Evolutionary conservation across 805 yeast genomes (phyloP).

Genomic region (Ogataea minuta): DNA sequence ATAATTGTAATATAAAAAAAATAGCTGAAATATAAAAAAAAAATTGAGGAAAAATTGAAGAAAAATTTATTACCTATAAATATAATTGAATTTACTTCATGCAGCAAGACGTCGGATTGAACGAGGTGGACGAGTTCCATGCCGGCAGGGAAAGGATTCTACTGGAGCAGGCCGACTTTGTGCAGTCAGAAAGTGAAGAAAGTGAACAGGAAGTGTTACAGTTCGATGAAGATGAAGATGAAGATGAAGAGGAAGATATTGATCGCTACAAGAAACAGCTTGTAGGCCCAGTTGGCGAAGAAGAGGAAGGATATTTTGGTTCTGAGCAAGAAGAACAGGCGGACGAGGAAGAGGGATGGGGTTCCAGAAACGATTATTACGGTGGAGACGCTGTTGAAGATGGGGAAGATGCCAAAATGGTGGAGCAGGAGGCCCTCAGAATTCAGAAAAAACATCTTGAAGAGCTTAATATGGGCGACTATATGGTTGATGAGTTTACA

Average conservation of each 20-base stretch:
- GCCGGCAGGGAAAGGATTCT: conserved; percentile 56
- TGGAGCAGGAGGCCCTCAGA: conserved; percentile 85
- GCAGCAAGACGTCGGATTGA: conserved; percentile 45
- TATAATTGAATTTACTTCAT: neutral
- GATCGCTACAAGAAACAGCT: conserved; percentile 35
- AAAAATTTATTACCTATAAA: conserved; percentile 4
- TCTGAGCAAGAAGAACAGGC: conserved; percentile 36
- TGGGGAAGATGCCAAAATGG: conserved; percentile 70
- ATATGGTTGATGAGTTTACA: conserved; percentile 70
- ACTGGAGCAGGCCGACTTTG: conserved; percentile 54
- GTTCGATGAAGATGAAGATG: conserved; percentile 45
- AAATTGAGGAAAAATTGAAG: conserved; percentile 11
- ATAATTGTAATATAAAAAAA: neutral
- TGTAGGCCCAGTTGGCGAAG: conserved; percentile 46
- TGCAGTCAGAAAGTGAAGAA: conserved; percentile 21
- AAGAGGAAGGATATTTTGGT: conserved; percentile 45
- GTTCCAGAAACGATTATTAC: conserved; percentile 50
- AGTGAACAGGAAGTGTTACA: conserved; percentile 35
- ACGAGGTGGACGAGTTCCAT: conserved; percentile 70
- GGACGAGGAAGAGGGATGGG: conserved; percentile 37
- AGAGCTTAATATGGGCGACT: conserved; percentile 73
- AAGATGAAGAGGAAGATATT: conserved; percentile 41
- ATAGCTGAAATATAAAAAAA: conserved; percentile 2
- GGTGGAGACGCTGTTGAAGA: conserved; percentile 69
- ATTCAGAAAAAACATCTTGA: conserved; percentile 78